Evolutionary conservation across 768 basidiomycete species (phyloP).

Genomic region (Agaricus blazei): DNA sequence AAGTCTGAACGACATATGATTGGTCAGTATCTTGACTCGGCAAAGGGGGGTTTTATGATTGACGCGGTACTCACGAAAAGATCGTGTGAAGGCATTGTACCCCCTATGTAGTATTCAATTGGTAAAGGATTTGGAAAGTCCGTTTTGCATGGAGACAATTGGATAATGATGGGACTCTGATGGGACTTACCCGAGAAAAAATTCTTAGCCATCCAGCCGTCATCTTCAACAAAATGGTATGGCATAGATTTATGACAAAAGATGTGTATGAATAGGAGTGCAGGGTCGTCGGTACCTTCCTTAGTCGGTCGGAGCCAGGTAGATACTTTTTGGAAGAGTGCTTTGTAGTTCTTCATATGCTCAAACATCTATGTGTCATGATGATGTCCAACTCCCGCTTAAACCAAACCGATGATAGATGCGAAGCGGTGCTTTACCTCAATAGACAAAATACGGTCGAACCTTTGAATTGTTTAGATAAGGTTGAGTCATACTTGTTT

Average conservation of each 20-base stretch:
- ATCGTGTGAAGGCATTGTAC: constrained; percentile 68
- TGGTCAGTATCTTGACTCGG: not conserved
- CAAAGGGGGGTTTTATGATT: not conserved
- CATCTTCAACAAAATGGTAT: constrained; percentile 64
- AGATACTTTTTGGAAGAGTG: constrained; percentile 54
- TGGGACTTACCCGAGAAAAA: constrained; percentile 53
- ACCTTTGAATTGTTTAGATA: constrained; percentile 31
- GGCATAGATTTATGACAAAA: constrained; percentile 62
- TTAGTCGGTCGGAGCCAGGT: constrained; percentile 52
- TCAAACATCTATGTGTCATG: constrained; percentile 51
- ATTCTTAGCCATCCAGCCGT: constrained; percentile 73
- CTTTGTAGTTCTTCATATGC: constrained; percentile 73
- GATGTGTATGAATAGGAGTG: constrained; percentile 64
- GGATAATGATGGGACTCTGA: constrained; percentile 2
- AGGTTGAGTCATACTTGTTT: not conserved
- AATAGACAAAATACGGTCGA: constrained; percentile 67
- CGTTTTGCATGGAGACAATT: not conserved
- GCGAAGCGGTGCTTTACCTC: constrained; percentile 34
- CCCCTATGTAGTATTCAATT: constrained; percentile 30
- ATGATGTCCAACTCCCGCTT: too few species aligned
- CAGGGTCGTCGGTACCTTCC: constrained; percentile 25
- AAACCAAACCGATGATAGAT: not conserved
- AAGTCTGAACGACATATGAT: constrained; percentile 29
- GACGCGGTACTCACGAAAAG: constrained; percentile 34
- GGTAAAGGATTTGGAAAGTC: too few species aligned